A percentile compares a stretch with the other conserved stretches of the same genome.
Evolutionary conservation across 2,329 filamentous ascomycete genomes (phyloP).

Genomic region (Fusarium phyllophilum): DNA sequence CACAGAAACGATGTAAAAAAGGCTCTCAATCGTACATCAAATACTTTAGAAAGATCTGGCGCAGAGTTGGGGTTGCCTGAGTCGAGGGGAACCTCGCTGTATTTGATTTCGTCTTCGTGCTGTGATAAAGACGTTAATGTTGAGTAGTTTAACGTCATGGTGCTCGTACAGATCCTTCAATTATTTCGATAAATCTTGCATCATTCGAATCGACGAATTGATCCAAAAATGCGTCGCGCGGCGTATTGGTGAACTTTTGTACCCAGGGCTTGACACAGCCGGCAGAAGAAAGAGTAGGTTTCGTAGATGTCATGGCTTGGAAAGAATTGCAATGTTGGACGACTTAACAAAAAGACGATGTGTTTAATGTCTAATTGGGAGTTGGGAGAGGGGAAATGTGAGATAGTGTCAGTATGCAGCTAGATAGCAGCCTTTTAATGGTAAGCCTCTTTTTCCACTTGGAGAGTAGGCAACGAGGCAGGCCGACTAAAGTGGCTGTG

Average conservation of each 20-base stretch:
- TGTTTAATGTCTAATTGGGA: fast-evolving
- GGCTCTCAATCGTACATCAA: neutral
- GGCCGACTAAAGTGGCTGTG: neutral
- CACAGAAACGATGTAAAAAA: fast-evolving
- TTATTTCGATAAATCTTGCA: neutral
- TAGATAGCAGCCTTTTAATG: neutral
- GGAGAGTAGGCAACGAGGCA: neutral
- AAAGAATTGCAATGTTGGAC: fast-evolving
- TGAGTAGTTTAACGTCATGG: too few relatives aligned
- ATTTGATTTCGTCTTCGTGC: neutral
- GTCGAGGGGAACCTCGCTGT: neutral
- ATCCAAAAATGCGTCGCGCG: neutral
- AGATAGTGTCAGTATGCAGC: neutral
- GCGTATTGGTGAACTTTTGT: neutral
- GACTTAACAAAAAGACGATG: fast-evolving
- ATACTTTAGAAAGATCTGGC: neutral
- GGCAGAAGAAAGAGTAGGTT: neutral
- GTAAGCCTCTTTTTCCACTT: neutral
- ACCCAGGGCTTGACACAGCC: neutral
- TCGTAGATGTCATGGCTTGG: neutral
- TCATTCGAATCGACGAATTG: neutral
- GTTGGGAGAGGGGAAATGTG: fast-evolving
- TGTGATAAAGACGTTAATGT: too few relatives aligned
- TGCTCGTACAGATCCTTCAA: neutral
- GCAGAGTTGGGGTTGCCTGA: neutral